These are phyloP conservation scores for Cercospora canescens DNA, from an alignment of 2,329 filamentous ascomycete species.

Conservation along the genomic window DNA sequence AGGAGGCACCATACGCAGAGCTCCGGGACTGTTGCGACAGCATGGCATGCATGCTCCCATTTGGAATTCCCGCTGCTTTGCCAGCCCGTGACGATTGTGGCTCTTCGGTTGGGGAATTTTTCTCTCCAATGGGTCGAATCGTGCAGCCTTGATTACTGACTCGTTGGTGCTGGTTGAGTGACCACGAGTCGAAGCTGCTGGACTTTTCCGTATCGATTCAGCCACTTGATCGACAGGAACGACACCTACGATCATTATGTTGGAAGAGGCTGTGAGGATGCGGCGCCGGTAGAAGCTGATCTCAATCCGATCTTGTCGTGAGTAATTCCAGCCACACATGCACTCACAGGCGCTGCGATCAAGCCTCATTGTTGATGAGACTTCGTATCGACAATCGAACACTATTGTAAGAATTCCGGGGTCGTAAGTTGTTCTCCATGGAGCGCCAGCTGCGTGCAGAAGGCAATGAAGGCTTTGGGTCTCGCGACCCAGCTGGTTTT, in stretches of 20 bases:
- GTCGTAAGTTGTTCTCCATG: too few species aligned
- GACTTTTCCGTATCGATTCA: background rate
- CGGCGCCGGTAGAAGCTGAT: background rate
- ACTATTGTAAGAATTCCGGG: too few species aligned
- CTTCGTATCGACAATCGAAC: too few species aligned
- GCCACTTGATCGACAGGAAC: background rate
- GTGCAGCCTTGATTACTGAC: background rate
- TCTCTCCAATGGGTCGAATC: background rate
- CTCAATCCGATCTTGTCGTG: background rate
- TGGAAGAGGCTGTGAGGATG: background rate
- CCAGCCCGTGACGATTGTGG: background rate
- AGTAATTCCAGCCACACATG: background rate
- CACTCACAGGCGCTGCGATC: background rate
- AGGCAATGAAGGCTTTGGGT: background rate
- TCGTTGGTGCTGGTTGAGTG: background rate
- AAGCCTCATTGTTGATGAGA: too few species aligned
- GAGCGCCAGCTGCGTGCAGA: too few species aligned
- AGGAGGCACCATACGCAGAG: background rate
- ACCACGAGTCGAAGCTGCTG: background rate
- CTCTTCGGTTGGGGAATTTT: background rate
- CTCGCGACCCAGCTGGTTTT: background rate
- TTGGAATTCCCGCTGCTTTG: background rate
- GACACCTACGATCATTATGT: background rate
- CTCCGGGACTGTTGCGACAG: background rate
- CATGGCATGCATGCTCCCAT: background rate